Percentiles rank a stretch among this genome's conserved stretches.
Evolutionary conservation across 306 rosid genomes (phyloP).

Genomic region (Medicago ruthenica): DNA sequence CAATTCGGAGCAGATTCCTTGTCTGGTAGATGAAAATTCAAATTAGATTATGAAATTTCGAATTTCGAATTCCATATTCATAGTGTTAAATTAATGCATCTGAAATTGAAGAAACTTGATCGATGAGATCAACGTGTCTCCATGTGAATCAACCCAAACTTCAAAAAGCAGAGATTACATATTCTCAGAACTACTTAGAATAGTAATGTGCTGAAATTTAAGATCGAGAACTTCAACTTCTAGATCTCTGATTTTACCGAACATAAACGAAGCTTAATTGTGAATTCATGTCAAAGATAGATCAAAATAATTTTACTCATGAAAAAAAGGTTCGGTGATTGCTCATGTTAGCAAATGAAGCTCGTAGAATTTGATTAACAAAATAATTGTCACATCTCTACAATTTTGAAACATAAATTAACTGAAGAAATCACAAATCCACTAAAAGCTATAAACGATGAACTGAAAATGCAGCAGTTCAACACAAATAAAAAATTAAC

Average conservation of each 20-base stretch:
- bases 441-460: background rate
- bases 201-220: constrained; percentile 8
- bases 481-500: background rate
- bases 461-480: constrained; percentile 34
- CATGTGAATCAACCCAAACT: constrained; percentile 13
- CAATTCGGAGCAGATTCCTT: constrained; percentile 94
- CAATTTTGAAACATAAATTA: background rate
- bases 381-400: background rate
- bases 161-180: background rate
- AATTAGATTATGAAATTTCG: constrained; percentile 22
- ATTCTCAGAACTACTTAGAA: background rate
- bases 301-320: background rate
- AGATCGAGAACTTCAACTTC: constrained; percentile 10
- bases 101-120: constrained; percentile 6
- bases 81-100: constrained; percentile 2
- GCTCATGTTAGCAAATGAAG: constrained; percentile 5
- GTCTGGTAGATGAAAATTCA: constrained; percentile 57
- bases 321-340: background rate
- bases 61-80: constrained; percentile 24
- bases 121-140: constrained; percentile 1
- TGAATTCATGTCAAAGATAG: background rate
- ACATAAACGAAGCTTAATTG: background rate
- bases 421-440: constrained; percentile 32
- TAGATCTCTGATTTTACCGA: constrained; percentile 24
- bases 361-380: constrained; percentile 19